Evolutionary conservation across 2,329 filamentous ascomycete species (phyloP), one percentile per base, ranked within the genome.

Genomic region (Geoglossum cookeanum): DNA sequence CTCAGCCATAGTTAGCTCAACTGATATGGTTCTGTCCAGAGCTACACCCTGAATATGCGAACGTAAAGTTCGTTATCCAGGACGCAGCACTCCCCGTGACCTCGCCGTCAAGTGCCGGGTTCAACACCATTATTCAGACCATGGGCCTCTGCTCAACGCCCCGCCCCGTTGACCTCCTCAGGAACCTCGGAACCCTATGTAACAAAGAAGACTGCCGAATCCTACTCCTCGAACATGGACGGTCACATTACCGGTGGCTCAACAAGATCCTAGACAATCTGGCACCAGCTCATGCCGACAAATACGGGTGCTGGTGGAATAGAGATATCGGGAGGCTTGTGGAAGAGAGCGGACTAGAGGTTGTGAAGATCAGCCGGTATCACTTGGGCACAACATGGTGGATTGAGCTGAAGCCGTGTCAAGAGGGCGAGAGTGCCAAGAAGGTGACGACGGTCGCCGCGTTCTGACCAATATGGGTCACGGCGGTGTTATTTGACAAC

Each of bases 301-400:
- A 69, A n/a, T 72, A 75, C 65, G 74, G 74, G 15, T 76, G 74
- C 63, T 76, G 74, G 74, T 75, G 71, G 69, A 76, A 76, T 64
- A 68, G 72, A 44, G 74, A 76, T 67, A 74, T 76, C 52, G 72
- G 71, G 37, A 65, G 68, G 57, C 70, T 76, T 60, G 68, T 76
- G n/a, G 62, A 64, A 56, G 65, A 72, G 39, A 75, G 72, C 62
- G 73, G 72, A 32, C 62, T 76, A 61, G 70, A 72, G 62, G 64
- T 76, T 55, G 70, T 74, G 48, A 71, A 72, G 62, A 67, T 70
- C 60, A 69, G 70, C 60, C 64, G 73, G 47, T 73, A 67, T 65
- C 71, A 75, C 66, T 67, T 75, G 62, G 74, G 74, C 35, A 75
- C 73, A 32, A 74, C 72, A 3, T 76, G 71, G 69, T 67, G 68